phyloP scores from a whole-genome alignment of 176 grass and related monocot species.

The Otatea glauca region DNA sequence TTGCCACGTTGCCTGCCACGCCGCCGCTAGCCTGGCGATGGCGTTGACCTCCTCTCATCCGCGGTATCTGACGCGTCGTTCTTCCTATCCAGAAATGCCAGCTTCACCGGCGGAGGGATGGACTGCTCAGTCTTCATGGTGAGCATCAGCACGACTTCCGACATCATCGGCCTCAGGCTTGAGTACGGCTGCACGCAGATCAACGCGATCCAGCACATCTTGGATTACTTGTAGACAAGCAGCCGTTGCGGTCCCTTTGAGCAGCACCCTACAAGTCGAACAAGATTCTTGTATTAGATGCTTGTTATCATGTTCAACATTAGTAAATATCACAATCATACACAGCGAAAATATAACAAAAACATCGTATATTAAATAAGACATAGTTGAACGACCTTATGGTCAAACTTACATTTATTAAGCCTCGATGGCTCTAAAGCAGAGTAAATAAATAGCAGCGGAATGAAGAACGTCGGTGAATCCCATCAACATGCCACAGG shows the following conservation, averaged over 20 bases:
- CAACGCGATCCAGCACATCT: constrained; percentile 56
- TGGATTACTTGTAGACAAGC: constrained; percentile 56
- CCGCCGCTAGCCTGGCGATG: too few relatives aligned
- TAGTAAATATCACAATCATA: too few relatives aligned
- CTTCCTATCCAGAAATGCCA: constrained; percentile 62
- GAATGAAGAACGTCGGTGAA: too few relatives aligned
- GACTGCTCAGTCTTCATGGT: constrained; percentile 46
- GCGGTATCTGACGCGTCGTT: not conserved
- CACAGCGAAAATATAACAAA: too few relatives aligned
- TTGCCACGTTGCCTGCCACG: too few relatives aligned
- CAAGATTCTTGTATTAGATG: constrained; percentile 79
- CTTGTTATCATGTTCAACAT: constrained; percentile 79
- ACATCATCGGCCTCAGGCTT: constrained; percentile 52
- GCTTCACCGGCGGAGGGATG: constrained; percentile 46
- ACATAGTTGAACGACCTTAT: too few relatives aligned
- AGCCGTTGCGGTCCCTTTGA: constrained; percentile 59
- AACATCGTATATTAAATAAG: too few relatives aligned
- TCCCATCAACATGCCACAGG: too few relatives aligned
- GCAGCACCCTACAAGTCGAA: constrained; percentile 70
- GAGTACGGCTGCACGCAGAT: constrained; percentile 59
- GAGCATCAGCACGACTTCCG: constrained; percentile 55
- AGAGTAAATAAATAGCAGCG: too few relatives aligned
- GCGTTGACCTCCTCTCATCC: too few relatives aligned
- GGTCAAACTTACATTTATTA: too few relatives aligned
- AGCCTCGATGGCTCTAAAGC: too few relatives aligned